phyloP scores from a whole-genome alignment of 768 basidiomycete species.

The Mycena indigotica region DNA sequence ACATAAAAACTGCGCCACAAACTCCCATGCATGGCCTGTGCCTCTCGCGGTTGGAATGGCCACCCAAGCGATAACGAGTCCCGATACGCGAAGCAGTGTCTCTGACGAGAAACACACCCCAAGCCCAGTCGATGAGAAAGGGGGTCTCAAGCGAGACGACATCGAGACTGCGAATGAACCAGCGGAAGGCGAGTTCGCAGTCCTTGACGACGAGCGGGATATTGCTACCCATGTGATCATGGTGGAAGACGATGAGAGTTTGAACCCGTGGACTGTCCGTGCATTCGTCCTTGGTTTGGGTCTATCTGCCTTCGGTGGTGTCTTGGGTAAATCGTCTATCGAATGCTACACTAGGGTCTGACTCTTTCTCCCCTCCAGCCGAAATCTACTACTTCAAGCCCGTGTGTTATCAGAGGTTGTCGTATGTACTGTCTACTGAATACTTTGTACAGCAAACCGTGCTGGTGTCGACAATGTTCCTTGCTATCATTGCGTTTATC shows the following conservation, averaged over 20 bases:
- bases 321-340: constrained; percentile 40
- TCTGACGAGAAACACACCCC: constrained; percentile 29
- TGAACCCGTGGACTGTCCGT: constrained; percentile 51
- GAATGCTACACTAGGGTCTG: constrained; percentile 8
- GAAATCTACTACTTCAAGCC: constrained; percentile 67
- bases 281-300: constrained; percentile 49
- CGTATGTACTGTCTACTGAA: no score
- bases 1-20: no score
- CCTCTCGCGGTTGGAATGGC: no score
- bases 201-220: constrained; percentile 48
- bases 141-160: constrained; percentile 33
- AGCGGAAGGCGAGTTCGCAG: constrained; percentile 31
- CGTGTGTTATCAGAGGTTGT: constrained; percentile 32
- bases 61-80: not conserved
- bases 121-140: constrained; percentile 34
- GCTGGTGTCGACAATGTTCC: constrained; percentile 53
- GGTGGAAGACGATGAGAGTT: constrained; percentile 46
- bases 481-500: constrained; percentile 52
- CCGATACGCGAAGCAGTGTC: not conserved
- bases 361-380: constrained; percentile 33
- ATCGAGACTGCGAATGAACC: constrained; percentile 34
- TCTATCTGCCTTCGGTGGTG: constrained; percentile 50
- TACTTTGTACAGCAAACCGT: constrained; percentile 58
- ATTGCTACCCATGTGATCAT: constrained; percentile 50
- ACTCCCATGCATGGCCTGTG: no score